Evolutionary conservation across 1,284 basidiomycete genomes (phyloP).

Genomic region (Pascua sp.): DNA sequence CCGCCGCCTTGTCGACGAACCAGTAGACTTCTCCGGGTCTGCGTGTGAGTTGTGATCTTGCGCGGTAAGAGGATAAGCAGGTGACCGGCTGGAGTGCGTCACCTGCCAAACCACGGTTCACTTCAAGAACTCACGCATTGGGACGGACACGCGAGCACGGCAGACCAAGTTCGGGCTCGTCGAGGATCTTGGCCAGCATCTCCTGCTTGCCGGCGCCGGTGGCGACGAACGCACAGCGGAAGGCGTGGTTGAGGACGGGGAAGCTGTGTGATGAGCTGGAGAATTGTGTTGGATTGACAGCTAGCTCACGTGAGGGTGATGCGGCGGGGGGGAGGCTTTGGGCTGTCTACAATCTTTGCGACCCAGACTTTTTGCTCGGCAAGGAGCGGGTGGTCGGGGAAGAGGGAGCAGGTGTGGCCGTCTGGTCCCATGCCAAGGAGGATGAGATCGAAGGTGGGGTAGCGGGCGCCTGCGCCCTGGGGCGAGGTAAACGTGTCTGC

Average conservation of each 20-base stretch:
- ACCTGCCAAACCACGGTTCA: no score
- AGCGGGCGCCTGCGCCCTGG: slow-evolving; percentile 69
- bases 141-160: slow-evolving; percentile 81
- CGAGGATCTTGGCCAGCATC: slow-evolving; percentile 68
- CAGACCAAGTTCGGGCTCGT: slow-evolving; percentile 73
- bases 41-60: background rate
- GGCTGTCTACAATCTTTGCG: slow-evolving; percentile 85
- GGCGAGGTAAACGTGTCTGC: slow-evolving; percentile 84
- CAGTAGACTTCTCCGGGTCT: slow-evolving; percentile 80
- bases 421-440: slow-evolving; percentile 91
- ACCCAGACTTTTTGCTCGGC: slow-evolving; percentile 89
- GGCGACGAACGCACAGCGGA: slow-evolving; percentile 80
- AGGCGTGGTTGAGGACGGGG: slow-evolving; percentile 89
- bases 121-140: slow-evolving; percentile 49
- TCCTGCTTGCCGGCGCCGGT: slow-evolving; percentile 81
- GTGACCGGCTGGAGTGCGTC: no score
- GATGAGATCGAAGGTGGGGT: slow-evolving; percentile 92
- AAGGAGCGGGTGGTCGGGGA: slow-evolving; percentile 86
- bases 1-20: slow-evolving; percentile 83
- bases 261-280: slow-evolving; percentile 46
- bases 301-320: slow-evolving; percentile 62
- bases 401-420: slow-evolving; percentile 94
- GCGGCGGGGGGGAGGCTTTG: slow-evolving; percentile 85
- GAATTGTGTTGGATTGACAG: background rate
- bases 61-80: no score